Conservation (phyloP, 129 eudicot genomes). For the carrot (Daucus carota) region DNA sequence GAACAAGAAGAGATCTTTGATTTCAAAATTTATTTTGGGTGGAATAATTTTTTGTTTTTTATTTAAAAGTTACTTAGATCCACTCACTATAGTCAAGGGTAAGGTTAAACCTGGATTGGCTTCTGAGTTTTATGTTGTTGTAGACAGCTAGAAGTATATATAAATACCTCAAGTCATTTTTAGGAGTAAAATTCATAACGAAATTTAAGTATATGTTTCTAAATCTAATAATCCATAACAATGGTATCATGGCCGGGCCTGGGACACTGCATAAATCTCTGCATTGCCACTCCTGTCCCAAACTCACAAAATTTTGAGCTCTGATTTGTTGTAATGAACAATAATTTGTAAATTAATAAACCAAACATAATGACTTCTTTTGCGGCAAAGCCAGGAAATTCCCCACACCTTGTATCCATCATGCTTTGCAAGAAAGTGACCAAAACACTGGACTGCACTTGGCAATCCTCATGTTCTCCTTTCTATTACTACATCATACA, state of each 20-base stretch:
- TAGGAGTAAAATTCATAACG: background rate
- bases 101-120: background rate
- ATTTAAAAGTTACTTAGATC: too few relatives aligned
- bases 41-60: too few relatives aligned
- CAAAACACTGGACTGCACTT: slow-evolving; percentile 15
- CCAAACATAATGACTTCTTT: background rate
- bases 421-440: background rate
- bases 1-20: too few relatives aligned
- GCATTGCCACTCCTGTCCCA: background rate
- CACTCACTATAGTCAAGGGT: too few relatives aligned
- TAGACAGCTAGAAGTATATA: background rate
- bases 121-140: background rate
- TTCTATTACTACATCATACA: slow-evolving; percentile 16
- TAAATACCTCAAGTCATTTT: background rate
- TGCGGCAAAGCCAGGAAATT: background rate
- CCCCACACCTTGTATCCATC: background rate
- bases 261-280: background rate
- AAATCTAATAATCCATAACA: slow-evolving; percentile 1
- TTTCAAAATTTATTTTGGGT: too few relatives aligned
- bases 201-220: background rate
- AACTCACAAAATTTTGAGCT: background rate
- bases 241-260: slow-evolving; percentile 3
- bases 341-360: background rate
- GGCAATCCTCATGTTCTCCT: slow-evolving; percentile 23
- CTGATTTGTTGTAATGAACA: background rate